Base-by-base conservation (phyloP, 768 basidiomycete genomes). In the Xerocomus spinulosus region DNA sequence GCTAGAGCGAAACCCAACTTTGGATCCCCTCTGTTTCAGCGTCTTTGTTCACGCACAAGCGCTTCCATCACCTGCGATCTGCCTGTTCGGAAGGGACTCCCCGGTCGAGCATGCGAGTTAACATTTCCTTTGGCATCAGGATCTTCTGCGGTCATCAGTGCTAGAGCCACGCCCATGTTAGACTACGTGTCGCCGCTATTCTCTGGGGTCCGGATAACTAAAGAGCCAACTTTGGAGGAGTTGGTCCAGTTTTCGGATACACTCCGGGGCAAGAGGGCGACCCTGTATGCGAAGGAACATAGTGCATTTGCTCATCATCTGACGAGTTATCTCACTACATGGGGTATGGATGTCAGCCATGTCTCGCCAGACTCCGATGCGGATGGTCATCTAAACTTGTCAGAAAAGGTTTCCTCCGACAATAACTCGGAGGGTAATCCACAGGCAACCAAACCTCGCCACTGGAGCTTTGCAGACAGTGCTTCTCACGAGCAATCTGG, bases 331-430 rank as follows among this genome's bases (percentile, higher is more conserved):
- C 76, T 99, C 49, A 89, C 88, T 18, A 80, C 87, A 5, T 98
- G 95, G 95, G 93, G 94, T 12, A 79, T 97, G 83, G 91, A 95
- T 58, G 84, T 97, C 35, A 83, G 80, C 43, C 92, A 93, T 68
- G 74, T 83, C 36, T 81, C 84, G 8, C 72, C 78, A 2, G 82
- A 83, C 43, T 73, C 75, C 10, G 78, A 76, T 18, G 65, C 66
- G 2, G 82, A 87, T 43, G 63, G 59, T n/a, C 44, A 51, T 29
- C 67, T 56, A 30, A 23, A 25, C 34, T 10, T 47, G 23, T 42
- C 33, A 21, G 67, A 66, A 26, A 57, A 40, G 46, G 18, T 37
- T 18, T 45, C 47, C 26, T 18, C 54, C 2, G 52, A 50, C 37
- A 51, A 37, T 30, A 50, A 39, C 18, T 40, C 39, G 12, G 48